A percentile compares a stretch with the other conserved stretches of the same genome.
These are phyloP conservation scores for Sparassis latifolia DNA, from an alignment of 1,284 basidiomycete genomes.

Conservation along the genomic window DNA sequence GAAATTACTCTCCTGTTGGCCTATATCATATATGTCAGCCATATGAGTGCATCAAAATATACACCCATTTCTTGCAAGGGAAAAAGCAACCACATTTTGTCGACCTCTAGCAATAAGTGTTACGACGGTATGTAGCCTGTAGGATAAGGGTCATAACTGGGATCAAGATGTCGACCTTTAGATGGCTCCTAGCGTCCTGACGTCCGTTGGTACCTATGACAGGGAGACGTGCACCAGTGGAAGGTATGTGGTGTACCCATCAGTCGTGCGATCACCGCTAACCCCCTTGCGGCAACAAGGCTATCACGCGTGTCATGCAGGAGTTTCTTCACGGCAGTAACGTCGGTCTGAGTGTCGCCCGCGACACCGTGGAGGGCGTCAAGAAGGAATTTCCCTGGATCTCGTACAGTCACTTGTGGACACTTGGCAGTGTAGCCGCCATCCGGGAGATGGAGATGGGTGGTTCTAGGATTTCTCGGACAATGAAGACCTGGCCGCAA, in stretches of 20 bases:
- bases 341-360: conserved; percentile 79
- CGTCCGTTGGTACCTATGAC: conserved; percentile 88
- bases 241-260: conserved; percentile 40
- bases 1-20: no score
- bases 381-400: conserved; percentile 89
- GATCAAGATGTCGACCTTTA: conserved; percentile 23
- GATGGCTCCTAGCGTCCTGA: conserved; percentile 92
- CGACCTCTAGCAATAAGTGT: conserved; percentile 56
- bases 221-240: conserved; percentile 85
- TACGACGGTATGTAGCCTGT: conserved; percentile 67
- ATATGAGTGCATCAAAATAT: no score
- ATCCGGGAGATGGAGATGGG: conserved; percentile 88
- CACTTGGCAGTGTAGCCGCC: conserved; percentile 80
- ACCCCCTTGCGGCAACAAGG: conserved; percentile 65
- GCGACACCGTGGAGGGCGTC: conserved; percentile 80
- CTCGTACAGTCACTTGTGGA: conserved; percentile 92
- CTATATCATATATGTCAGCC: no score
- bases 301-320: conserved; percentile 90
- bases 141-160: not conserved
- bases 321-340: conserved; percentile 87
- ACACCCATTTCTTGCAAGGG: no score
- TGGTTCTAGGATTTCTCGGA: conserved; percentile 80
- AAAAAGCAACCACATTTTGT: conserved; percentile 35
- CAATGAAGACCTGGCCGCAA: conserved; percentile 61
- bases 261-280: not conserved